Base-by-base conservation (phyloP, 2,329 filamentous ascomycete genomes). In the Colletotrichum musicola region DNA sequence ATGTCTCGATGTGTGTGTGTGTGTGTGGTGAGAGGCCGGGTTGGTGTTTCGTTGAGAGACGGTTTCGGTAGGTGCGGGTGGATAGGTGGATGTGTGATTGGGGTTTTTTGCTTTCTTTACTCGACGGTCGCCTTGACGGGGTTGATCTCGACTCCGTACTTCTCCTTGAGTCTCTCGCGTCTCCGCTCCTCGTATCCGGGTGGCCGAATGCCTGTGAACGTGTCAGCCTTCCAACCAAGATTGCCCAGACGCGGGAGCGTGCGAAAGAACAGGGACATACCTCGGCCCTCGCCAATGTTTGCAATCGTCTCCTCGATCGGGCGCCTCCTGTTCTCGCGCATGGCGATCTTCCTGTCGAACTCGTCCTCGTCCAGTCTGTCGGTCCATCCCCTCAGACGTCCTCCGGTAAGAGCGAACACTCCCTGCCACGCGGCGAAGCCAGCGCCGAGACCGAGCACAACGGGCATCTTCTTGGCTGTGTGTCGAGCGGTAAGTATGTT, bases 181-280 rank as follows among this genome's bases (percentile, higher is more conserved):
- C 95, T 90, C 80, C 95, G 87, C 85, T 97, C 93, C 74, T 93
- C 92, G 78, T 96, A 97, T 59, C 93, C 93, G 16, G 92, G 90
- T 47, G 88, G 92, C 74, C 91, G 87, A 75, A 97, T 93, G 63
- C 92, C 94, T 97, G 74, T 7, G 6, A 35, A 50, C 51, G 16
- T 35, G 65, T 68, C 49, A 68, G 65, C 62, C 30, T 55, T 18
- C 13, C 27, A 22, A 47, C 16, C 13, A 18, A 47, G 9, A 20
- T 20, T 10, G 16, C 3, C 30, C 6, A 18, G 9, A 16, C 1
- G 13, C 14, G 13, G 16, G 16, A 42, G 40, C 16, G 6, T 13
- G 40, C 40, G 40, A 42, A n/a, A n/a, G 3, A n/a, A 13, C 14
- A 38, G 20, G 12, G 67, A 74, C 84, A 76, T 87, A 95, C 93